These are phyloP conservation scores for Cruciata laevipes DNA, from an alignment of 257 asterid genomes.

Conservation along the genomic window DNA sequence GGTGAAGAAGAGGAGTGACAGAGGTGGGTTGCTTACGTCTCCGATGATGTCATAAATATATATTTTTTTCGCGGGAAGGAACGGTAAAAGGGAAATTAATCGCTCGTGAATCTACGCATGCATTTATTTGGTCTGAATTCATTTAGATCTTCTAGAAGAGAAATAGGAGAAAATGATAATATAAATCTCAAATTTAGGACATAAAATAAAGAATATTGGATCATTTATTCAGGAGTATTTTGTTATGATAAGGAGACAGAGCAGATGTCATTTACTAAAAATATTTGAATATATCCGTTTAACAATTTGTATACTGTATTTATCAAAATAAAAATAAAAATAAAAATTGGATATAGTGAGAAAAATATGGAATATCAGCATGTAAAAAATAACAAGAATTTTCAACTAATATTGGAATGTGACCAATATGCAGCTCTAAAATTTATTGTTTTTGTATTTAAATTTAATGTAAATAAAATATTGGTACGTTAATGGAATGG, in stretches of 20 bases:
- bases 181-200: background rate
- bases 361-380: too few relatives aligned
- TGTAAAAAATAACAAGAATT: too few relatives aligned
- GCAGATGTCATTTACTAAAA: background rate
- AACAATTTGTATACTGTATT: too few relatives aligned
- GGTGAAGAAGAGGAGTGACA: background rate
- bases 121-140: background rate
- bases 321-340: too few relatives aligned
- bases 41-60: background rate
- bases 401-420: too few relatives aligned
- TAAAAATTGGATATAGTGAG: too few relatives aligned
- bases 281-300: background rate
- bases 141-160: background rate
- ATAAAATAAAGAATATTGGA: too few relatives aligned
- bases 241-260: background rate
- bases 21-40: background rate
- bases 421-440: too few relatives aligned
- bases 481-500: too few relatives aligned
- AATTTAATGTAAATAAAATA: too few relatives aligned
- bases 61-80: slow-evolving; percentile 7
- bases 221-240: background rate
- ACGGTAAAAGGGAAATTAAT: background rate
- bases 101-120: background rate
- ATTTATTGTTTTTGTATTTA: too few relatives aligned
- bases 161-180: background rate